Evolutionary conservation across 768 basidiomycete species (phyloP), one percentile per base, ranked within the genome.

Genomic region (Lentinula sp.): DNA sequence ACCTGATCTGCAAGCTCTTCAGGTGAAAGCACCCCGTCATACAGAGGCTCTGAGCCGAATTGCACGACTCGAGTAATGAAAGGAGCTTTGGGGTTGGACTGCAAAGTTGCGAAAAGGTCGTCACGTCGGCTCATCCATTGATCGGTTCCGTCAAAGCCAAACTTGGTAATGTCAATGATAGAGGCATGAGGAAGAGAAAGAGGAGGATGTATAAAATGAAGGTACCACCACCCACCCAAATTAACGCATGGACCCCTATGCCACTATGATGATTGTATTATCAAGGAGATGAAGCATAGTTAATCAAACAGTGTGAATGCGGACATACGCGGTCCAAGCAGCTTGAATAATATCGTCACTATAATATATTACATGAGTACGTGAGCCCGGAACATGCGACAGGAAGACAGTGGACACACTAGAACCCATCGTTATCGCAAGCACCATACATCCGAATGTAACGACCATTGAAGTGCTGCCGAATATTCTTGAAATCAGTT

Each of bases 41-140:
- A 89, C 21, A 89, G 73, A 1, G 87, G 87, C 65, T 89, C 88
- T 0, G 86, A 86, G 35, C 88, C 88, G 64, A 89, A 89, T 62
- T 89, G 87, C 3, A 89, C 71, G 1, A 74, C 84, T 18, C 86
- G 81, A 0, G 85, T 87, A 28, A 88, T 80, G 58, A 83, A 88
- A 63, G 83, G 82, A 15, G 84, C 86, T 63, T 80, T 85, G 1
- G 80, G 76, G 59, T 87, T 88, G 1, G 80, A 80, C 59, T 81
- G 82, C 31, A 88, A 77, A 0, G 76, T 75, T 21, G 68, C 71
- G 43, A 88, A 71, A 51, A 88, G 77, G 2, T 70, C 70, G 64
- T 86, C 77, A 9, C 85, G 79, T 31, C 85, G 80, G 2, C 74
- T 70, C 59, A 75, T 74, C 84, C 85, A 89, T 62, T 79, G 66